Evolutionary conservation across 768 basidiomycete genomes (phyloP).

Genomic region (Phylloporus arenicola): DNA sequence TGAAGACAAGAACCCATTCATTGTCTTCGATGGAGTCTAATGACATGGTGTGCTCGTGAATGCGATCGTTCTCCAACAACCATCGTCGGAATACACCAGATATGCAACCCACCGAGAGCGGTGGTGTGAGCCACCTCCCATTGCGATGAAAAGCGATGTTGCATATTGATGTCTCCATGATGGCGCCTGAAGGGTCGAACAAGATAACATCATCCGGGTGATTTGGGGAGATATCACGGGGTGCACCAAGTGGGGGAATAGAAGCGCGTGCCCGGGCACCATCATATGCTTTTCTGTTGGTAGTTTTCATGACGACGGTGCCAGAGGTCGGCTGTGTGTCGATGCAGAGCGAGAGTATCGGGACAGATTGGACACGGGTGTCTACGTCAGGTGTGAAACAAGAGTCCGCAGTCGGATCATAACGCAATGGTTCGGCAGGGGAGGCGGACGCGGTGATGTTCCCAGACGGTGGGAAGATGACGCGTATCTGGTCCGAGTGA

Average conservation of each 20-base stretch:
- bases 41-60: conserved; percentile 43
- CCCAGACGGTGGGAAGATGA: conserved; percentile 41
- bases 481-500: conserved; percentile 42
- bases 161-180: conserved; percentile 66
- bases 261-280: conserved; percentile 55
- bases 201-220: conserved; percentile 55
- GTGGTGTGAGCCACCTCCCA: conserved; percentile 61
- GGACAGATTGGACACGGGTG: conserved; percentile 21
- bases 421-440: conserved; percentile 28
- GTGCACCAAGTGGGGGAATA: conserved; percentile 31
- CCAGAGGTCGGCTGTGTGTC: conserved; percentile 51
- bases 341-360: conserved; percentile 44
- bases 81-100: conserved; percentile 64
- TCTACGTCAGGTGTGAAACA: conserved; percentile 33
- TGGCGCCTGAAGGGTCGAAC: conserved; percentile 42
- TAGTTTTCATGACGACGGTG: conserved; percentile 64
- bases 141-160: conserved; percentile 65
- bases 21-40: conserved; percentile 41
- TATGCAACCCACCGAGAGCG: conserved; percentile 59
- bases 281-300: conserved; percentile 52
- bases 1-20: conserved; percentile 68
- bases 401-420: conserved; percentile 38
- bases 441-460: conserved; percentile 32
- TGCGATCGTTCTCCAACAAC: conserved; percentile 54
- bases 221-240: neutral